Percentiles rank a stretch among this genome's conserved stretches.
Conservation (phyloP, 1,284 basidiomycete species). For the Heterobasidion occidentale region DNA sequence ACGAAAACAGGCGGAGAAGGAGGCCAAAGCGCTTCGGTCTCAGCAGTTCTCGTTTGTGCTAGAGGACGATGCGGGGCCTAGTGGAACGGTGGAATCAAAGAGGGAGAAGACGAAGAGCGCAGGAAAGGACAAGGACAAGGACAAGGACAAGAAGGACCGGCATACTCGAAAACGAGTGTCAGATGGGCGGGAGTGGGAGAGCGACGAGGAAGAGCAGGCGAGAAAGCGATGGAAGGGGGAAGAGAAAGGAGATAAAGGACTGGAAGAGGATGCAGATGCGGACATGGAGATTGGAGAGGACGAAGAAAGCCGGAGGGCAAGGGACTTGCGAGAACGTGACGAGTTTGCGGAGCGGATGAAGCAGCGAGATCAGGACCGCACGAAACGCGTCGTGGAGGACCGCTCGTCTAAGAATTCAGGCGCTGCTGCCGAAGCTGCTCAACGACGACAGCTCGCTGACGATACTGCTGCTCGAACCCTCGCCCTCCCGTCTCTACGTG, state of each 20-base stretch:
- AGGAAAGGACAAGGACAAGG: constrained; percentile 10
- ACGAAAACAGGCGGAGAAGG: constrained; percentile 61
- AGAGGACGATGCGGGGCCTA: constrained; percentile 53
- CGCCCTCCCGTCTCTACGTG: constrained; percentile 80
- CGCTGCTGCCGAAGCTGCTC: constrained; percentile 78
- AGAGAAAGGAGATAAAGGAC: constrained; percentile 22
- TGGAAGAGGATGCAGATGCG: constrained; percentile 16
- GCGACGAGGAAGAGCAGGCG: constrained; percentile 77
- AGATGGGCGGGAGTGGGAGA: constrained; percentile 77
- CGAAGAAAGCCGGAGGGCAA: constrained; percentile 64
- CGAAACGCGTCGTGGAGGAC: constrained; percentile 91
- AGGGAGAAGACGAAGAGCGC: constrained; percentile 34
- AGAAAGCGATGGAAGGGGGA: constrained; percentile 56
- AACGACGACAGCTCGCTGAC: constrained; percentile 78
- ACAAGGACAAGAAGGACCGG: constrained; percentile 38
- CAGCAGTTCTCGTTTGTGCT: constrained; percentile 76
- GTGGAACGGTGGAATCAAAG: constrained; percentile 35
- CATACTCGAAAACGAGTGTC: constrained; percentile 76
- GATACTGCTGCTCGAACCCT: constrained; percentile 69
- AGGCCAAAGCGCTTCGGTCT: constrained; percentile 59
- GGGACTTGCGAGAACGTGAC: constrained; percentile 84
- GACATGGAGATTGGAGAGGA: constrained; percentile 55
- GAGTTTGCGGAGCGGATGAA: constrained; percentile 88
- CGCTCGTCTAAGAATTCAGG: constrained; percentile 68
- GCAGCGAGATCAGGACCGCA: constrained; percentile 77